Evolutionary conservation across 148 eudicot genomes (phyloP).

Genomic region (Selenicereus undatus): DNA sequence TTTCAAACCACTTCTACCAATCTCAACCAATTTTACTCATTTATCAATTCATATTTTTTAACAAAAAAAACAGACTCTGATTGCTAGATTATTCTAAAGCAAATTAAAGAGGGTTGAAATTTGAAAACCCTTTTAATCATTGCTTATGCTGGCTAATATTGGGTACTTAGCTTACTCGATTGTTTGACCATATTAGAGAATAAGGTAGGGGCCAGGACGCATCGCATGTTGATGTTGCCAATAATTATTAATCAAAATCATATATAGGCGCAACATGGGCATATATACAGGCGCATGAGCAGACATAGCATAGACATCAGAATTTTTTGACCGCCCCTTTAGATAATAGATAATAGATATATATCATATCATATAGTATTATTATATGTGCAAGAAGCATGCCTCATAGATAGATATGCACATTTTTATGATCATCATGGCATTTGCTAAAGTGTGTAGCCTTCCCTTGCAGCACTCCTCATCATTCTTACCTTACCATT

Average conservation of each 20-base stretch:
- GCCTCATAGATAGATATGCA: neutral
- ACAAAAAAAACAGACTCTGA: no score
- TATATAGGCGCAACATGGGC: neutral
- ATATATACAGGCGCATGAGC: conserved; percentile 28
- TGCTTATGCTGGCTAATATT: conserved; percentile 13
- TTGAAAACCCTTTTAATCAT: conserved; percentile 19
- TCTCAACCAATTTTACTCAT: no score
- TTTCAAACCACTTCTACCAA: no score
- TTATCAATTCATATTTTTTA: no score
- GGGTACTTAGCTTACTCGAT: conserved; percentile 15
- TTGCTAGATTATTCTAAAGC: conserved; percentile 36
- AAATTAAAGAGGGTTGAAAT: conserved; percentile 6
- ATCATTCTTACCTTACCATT: conserved; percentile 20
- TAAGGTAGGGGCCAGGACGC: neutral
- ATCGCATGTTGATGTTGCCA: conserved; percentile 11
- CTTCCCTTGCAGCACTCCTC: conserved; percentile 9
- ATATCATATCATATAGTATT: no score
- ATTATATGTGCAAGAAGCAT: neutral
- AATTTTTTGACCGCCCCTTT: conserved; percentile 26
- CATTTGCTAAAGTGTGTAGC: conserved; percentile 19
- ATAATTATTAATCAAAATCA: neutral
- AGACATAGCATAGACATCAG: conserved; percentile 31
- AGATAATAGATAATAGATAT: no score
- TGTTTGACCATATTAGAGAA: conserved; percentile 23
- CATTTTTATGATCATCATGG: conserved; percentile 14